Conservation (phyloP, 148 eudicot species). For the Camellia lanceoleosa region DNA sequence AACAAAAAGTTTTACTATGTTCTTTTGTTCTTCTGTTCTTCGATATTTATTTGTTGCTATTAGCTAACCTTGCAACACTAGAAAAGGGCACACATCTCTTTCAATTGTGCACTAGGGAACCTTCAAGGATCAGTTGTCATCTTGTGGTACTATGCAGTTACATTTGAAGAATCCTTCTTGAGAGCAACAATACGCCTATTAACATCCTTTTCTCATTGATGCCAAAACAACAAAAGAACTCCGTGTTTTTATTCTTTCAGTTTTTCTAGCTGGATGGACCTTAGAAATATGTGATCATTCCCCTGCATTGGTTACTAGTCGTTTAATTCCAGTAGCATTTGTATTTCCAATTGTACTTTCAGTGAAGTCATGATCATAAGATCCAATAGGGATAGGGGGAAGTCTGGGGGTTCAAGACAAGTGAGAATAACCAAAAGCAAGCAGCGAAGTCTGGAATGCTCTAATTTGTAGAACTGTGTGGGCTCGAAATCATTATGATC, state of each 20-base stretch:
- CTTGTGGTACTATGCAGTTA: no score
- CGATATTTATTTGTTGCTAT: not conserved
- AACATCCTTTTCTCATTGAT: no score
- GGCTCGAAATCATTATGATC: not conserved
- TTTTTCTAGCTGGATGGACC: no score
- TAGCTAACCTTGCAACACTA: not conserved
- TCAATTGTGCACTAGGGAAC: not conserved
- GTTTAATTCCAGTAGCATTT: not conserved
- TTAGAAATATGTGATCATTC: not conserved
- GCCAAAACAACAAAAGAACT: no score
- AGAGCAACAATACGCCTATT: no score
- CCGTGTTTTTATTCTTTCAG: no score
- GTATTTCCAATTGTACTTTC: not conserved
- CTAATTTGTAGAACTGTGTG: not conserved
- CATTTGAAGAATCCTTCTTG: not conserved
- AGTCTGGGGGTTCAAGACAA: not conserved
- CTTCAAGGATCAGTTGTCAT: not conserved
- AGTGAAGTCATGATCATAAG: not conserved
- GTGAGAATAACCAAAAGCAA: not conserved
- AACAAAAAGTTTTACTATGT: not conserved
- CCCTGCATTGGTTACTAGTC: not conserved
- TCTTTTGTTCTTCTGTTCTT: not conserved
- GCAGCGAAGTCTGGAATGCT: not conserved
- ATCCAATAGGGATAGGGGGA: not conserved
- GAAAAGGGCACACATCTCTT: not conserved